Base-by-base conservation (phyloP, 2,329 filamentous ascomycete species). In the Fusarium falciforme region DNA sequence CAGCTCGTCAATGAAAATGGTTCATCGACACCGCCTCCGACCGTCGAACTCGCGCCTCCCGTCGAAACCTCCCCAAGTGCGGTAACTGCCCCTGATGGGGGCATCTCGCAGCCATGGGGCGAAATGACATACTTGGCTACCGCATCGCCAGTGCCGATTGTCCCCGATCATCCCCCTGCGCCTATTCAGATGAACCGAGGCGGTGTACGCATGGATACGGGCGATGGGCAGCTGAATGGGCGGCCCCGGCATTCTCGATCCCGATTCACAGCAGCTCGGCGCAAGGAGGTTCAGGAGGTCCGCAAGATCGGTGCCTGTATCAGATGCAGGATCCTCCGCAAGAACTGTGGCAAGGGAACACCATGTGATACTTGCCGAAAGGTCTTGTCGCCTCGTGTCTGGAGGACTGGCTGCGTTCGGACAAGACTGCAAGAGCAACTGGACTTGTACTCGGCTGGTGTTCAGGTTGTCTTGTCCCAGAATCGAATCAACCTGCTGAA, bases 231-330 rank as follows among this genome's bases (percentile, higher is more conserved):
- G 2, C 80, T 85, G 2, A 86, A 89, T 54, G 87, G 87, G 12
- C 85, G 85, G 62, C 83, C 86, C 2, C 86, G 87, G 17, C 86
- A 91, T 74, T 86, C 87, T 9, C 87, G 90, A 11, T 88, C 89
- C 5, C 85, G 88, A 10, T 92, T 92, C 73, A 88, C 87, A 22
- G 84, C 88, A 6, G 83, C 83, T 1, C 85, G 91, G n/a, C 85
- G 91, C 25, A 91, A 89, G 77, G 89, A 92, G 76, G 90, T 93
- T 2, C 89, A 91, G 73, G 89, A 90, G 71, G 89, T 92, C 25
- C 88, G 91, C 27, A 90, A 90, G 75, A 87, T 90, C 38, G 91
- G 91, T 7, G 90, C 91, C 14, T 93, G 91, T 74, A 91, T 92
- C 61, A 85, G 91, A 52, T 93, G 91, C 76, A 87, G 90, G 40